These are phyloP conservation scores for Alternaria arbusti DNA, from an alignment of 2,329 filamentous ascomycete genomes.

Conservation along the genomic window DNA sequence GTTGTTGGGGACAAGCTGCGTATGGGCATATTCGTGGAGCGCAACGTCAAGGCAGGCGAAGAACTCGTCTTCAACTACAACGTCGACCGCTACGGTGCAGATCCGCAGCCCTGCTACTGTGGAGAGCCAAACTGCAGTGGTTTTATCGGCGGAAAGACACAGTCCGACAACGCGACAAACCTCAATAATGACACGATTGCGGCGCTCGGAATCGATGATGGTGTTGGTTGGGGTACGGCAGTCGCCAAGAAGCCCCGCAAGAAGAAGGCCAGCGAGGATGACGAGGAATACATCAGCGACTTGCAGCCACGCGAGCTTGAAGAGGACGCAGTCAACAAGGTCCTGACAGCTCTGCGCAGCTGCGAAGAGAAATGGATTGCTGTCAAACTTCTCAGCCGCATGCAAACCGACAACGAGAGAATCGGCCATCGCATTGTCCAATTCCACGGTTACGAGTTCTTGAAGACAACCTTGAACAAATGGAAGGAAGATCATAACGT, in stretches of 20 bases:
- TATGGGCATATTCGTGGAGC: conserved; percentile 97
- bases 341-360: conserved; percentile 96
- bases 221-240: conserved; percentile 88
- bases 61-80: conserved; percentile 99
- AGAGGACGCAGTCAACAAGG: conserved; percentile 85
- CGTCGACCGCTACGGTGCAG: conserved; percentile 94
- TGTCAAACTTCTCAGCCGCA: conserved; percentile 88
- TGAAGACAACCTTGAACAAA: conserved; percentile 83
- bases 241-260: conserved; percentile 89
- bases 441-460: conserved; percentile 96
- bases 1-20: conserved; percentile 95
- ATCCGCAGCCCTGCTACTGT: conserved; percentile 97
- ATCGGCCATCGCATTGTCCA: conserved; percentile 88
- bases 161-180: conserved; percentile 94
- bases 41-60: conserved; percentile 83
- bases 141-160: conserved; percentile 96
- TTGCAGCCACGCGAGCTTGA: conserved; percentile 79
- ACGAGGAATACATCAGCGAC: conserved; percentile 94
- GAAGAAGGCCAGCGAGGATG: conserved; percentile 89
- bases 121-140: conserved; percentile 93
- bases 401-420: conserved; percentile 84
- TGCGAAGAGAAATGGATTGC: conserved; percentile 99
- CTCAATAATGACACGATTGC: conserved; percentile 88
- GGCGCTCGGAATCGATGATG: conserved; percentile 92
- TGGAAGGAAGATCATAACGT: conserved; percentile 92